A percentile compares a stretch with the other conserved stretches of the same genome.
Evolutionary conservation across 2,329 filamentous ascomycete species (phyloP).

Genomic region (Alternaria infectoria): DNA sequence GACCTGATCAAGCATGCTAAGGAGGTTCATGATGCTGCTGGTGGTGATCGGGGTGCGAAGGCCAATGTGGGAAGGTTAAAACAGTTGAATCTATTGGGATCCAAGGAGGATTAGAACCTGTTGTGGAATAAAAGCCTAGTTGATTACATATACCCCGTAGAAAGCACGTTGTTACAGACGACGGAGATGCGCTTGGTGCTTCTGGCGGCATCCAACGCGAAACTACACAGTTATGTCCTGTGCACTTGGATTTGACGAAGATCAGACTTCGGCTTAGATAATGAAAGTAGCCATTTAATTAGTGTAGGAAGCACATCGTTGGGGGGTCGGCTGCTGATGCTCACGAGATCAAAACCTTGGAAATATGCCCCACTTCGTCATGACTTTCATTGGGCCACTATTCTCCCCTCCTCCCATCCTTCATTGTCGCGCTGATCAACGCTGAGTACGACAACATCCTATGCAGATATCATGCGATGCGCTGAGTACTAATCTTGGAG

Average conservation of each 20-base stretch:
- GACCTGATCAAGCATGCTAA: slow-evolving; percentile 36
- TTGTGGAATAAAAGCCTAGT: background rate
- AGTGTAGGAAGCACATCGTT: background rate
- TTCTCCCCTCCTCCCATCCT: background rate
- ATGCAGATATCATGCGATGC: background rate
- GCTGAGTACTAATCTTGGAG: background rate
- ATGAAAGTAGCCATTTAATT: accelerated
- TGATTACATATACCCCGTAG: background rate
- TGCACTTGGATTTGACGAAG: background rate
- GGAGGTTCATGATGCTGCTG: slow-evolving; percentile 16
- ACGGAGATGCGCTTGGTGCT: background rate
- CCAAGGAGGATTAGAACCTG: background rate
- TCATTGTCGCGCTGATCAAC: background rate
- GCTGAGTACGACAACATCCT: background rate
- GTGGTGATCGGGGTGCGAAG: slow-evolving; percentile 23
- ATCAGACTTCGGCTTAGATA: background rate
- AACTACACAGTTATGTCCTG: background rate
- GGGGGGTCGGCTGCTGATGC: slow-evolving; percentile 6
- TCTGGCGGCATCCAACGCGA: background rate
- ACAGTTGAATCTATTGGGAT: slow-evolving; percentile 30
- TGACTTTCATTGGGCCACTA: background rate
- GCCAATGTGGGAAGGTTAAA: slow-evolving; percentile 40
- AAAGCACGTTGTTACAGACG: background rate
- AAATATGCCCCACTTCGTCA: slow-evolving; percentile 11
- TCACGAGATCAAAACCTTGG: slow-evolving; percentile 10